Evolutionary conservation across 371 early-diverging fungal species (phyloP).

Genomic region (Rhizopus arrhizus): DNA sequence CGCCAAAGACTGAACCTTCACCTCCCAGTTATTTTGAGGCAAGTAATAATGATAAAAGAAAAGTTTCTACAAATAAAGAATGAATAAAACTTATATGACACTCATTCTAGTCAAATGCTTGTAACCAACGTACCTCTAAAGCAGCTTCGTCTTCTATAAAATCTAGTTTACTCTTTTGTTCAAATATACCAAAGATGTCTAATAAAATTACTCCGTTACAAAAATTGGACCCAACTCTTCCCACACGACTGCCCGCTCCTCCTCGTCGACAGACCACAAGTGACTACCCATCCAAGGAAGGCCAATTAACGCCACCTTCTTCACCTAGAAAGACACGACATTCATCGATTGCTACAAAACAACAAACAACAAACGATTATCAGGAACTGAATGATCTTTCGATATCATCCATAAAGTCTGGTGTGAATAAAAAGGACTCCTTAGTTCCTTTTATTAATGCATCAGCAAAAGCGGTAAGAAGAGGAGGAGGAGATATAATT

Average conservation of each 20-base stretch:
- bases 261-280: neutral
- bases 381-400: neutral
- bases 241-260: neutral
- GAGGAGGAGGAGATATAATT: neutral
- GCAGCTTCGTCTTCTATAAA: neutral
- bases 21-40: too few relatives aligned
- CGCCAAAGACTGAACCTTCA: too few relatives aligned
- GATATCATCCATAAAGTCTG: conserved; percentile 1
- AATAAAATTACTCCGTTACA: neutral
- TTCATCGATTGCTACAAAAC: neutral
- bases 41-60: too few relatives aligned
- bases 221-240: neutral
- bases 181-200: neutral
- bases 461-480: neutral
- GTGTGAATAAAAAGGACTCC: neutral
- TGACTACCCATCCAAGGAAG: neutral
- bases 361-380: neutral
- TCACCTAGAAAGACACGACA: neutral
- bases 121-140: neutral
- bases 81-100: too few relatives aligned
- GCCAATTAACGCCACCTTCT: neutral
- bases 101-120: too few relatives aligned
- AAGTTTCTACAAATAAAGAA: too few relatives aligned
- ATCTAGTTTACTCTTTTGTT: neutral
- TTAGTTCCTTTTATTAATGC: neutral